phyloP scores from a whole-genome alignment of 2,329 filamentous ascomycete species.

The Fusarium floridanum region DNA sequence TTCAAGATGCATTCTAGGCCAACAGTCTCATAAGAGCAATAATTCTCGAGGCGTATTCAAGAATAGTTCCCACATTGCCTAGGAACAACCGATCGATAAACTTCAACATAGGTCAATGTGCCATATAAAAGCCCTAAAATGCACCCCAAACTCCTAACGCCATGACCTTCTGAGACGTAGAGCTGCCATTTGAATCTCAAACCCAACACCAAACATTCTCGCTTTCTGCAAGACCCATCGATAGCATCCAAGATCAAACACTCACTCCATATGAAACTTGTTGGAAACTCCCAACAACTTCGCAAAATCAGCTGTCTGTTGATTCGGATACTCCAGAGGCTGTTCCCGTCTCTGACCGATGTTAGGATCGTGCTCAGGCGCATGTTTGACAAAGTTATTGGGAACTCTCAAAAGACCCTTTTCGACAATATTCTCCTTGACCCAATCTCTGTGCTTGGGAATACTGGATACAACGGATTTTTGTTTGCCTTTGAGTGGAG shows the following conservation, averaged over 20 bases:
- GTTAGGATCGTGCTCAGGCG: constrained; percentile 74
- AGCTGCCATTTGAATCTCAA: no score
- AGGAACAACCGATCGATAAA: fast-evolving
- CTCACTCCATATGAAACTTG: not conserved
- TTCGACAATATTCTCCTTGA: constrained; percentile 78
- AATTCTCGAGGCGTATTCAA: not conserved
- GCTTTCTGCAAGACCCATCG: no score
- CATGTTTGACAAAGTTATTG: constrained; percentile 81
- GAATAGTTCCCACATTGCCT: not conserved
- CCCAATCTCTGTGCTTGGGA: constrained; percentile 69
- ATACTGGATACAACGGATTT: constrained; percentile 4
- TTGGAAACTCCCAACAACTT: constrained; percentile 65
- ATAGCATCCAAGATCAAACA: not conserved
- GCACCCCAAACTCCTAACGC: not conserved
- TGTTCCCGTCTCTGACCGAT: constrained; percentile 69
- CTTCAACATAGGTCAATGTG: not conserved
- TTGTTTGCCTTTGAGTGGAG: constrained; percentile 71
- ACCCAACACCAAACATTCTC: no score
- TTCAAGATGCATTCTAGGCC: not conserved
- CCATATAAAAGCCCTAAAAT: not conserved
- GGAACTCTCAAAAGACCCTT: constrained; percentile 75
- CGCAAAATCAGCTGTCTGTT: constrained; percentile 86
- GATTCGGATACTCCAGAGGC: constrained; percentile 85
- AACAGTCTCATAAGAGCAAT: not conserved
- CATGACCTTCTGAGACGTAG: not conserved